Conservation (phyloP, 495 filamentous ascomycete genomes). For the Aspergillus bertholletiae region DNA sequence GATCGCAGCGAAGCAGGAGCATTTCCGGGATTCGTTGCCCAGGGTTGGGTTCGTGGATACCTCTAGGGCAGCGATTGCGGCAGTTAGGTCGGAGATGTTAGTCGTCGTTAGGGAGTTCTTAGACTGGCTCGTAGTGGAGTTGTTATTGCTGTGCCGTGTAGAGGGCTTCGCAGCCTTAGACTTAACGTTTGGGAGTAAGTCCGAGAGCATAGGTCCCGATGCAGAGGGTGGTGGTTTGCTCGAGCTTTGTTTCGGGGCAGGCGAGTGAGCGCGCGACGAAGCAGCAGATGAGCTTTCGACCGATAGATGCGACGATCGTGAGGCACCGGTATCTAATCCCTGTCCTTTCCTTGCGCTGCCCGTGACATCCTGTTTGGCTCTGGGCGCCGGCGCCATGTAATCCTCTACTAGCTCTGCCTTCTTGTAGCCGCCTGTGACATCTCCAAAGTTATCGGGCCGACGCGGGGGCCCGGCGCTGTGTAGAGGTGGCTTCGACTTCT, state of each 20-base stretch:
- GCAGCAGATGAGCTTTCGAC: slow-evolving; percentile 21
- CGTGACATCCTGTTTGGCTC: slow-evolving; percentile 14
- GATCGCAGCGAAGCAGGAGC: slow-evolving; percentile 78
- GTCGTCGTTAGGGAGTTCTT: slow-evolving; percentile 47
- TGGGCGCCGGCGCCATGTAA: slow-evolving; percentile 46
- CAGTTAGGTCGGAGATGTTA: slow-evolving; percentile 78
- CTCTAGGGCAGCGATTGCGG: slow-evolving; percentile 87
- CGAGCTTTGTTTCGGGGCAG: slow-evolving; percentile 29
- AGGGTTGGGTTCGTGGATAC: slow-evolving; percentile 81
- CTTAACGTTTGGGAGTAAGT: slow-evolving; percentile 63
- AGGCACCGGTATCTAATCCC: neutral
- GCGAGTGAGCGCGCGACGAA: slow-evolving; percentile 35
- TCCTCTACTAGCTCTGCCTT: slow-evolving; percentile 60
- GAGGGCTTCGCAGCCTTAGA: slow-evolving; percentile 51
- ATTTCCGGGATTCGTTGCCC: slow-evolving; percentile 55
- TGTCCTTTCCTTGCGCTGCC: slow-evolving; percentile 4
- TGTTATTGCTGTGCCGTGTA: slow-evolving; percentile 42
- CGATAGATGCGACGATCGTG: slow-evolving; percentile 19
- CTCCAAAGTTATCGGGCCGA: slow-evolving; percentile 55
- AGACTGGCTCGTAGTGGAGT: slow-evolving; percentile 34
- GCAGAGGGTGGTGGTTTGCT: slow-evolving; percentile 64
- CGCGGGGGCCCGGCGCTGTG: slow-evolving; percentile 60
- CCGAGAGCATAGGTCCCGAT: slow-evolving; percentile 73
- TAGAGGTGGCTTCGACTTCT: slow-evolving; percentile 54
- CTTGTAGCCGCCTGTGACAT: slow-evolving; percentile 54